Evolutionary conservation across 768 basidiomycete species (phyloP).

Genomic region (Xerocomellus chrysenteron): DNA sequence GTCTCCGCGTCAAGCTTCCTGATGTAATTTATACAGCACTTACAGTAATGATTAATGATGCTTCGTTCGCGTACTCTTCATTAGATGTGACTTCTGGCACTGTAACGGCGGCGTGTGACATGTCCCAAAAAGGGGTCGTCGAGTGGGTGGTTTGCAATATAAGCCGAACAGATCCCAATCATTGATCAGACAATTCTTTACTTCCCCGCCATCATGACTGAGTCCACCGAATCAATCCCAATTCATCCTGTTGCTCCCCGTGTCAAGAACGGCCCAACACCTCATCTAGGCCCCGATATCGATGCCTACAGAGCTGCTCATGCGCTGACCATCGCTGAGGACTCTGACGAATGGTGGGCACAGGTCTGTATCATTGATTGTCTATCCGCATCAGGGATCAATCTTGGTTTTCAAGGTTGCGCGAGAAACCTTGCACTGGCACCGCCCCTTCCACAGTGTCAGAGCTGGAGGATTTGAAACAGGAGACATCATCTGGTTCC

Average conservation of each 20-base stretch:
- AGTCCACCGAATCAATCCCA: constrained; percentile 31
- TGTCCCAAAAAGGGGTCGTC: constrained; percentile 13
- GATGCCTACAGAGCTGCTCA: constrained; percentile 72
- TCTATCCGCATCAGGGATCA: background rate
- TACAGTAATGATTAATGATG: no score
- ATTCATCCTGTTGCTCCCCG: constrained; percentile 79
- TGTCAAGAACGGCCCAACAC: constrained; percentile 55
- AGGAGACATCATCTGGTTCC: constrained; percentile 95
- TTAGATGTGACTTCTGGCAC: no score
- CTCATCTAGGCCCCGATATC: constrained; percentile 79
- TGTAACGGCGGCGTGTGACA: background rate
- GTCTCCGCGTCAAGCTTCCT: constrained; percentile 15
- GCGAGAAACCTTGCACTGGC: constrained; percentile 77
- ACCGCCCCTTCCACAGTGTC: constrained; percentile 86
- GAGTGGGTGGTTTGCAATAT: constrained; percentile 12
- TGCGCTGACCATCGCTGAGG: constrained; percentile 67
- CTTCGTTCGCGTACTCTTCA: no score
- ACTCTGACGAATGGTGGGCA: constrained; percentile 87
- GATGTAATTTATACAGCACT: background rate
- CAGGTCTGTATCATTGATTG: constrained; percentile 45
- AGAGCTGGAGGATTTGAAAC: constrained; percentile 76
- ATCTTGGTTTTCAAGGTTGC: constrained; percentile 49
- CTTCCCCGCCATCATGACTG: constrained; percentile 39
- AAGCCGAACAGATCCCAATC: constrained; percentile 6
- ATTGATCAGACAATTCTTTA: background rate